These are phyloP conservation scores for Dactylellina parvicollis DNA, from an alignment of 2,329 filamentous ascomycete species.

Conservation along the genomic window DNA sequence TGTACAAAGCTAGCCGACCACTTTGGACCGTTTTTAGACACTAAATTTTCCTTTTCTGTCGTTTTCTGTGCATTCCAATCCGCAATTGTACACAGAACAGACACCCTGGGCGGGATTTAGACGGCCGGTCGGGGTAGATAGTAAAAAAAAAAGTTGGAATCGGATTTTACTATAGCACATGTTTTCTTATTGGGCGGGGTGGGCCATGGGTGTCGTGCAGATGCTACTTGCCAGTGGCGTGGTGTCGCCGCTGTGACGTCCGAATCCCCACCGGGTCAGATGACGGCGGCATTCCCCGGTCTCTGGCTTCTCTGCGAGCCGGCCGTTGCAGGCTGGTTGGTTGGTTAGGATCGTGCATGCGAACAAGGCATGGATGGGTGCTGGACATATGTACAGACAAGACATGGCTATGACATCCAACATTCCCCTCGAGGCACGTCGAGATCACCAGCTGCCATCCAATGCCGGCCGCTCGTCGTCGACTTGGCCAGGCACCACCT, in stretches of 20 bases:
- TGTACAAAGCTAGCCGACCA: neutral
- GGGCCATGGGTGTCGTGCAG: too few species aligned
- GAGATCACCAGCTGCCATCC: constrained; percentile 24
- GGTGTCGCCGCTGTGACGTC: constrained; percentile 6
- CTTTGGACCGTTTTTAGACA: neutral
- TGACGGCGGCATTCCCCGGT: constrained; percentile 15
- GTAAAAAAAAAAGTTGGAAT: neutral
- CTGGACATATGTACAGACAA: too few species aligned
- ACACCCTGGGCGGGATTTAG: too few species aligned
- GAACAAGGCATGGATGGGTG: neutral
- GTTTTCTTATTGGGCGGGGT: too few species aligned
- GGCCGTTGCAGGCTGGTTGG: neutral
- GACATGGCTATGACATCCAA: constrained; percentile 23
- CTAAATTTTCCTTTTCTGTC: neutral
- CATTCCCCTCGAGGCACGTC: constrained; percentile 6
- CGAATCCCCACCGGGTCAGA: neutral
- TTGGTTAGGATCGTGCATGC: constrained; percentile 50
- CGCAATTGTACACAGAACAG: neutral
- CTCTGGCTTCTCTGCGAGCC: too few species aligned
- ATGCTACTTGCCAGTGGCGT: neutral
- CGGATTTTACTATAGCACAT: neutral
- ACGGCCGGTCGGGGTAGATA: neutral
- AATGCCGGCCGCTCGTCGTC: too few species aligned
- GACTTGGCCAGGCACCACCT: neutral
- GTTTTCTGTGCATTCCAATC: neutral